Evolutionary conservation across 352 stramenopile genomes (phyloP), one percentile per base, ranked within the genome.

Genomic region (Thraustochytrium striatum): DNA sequence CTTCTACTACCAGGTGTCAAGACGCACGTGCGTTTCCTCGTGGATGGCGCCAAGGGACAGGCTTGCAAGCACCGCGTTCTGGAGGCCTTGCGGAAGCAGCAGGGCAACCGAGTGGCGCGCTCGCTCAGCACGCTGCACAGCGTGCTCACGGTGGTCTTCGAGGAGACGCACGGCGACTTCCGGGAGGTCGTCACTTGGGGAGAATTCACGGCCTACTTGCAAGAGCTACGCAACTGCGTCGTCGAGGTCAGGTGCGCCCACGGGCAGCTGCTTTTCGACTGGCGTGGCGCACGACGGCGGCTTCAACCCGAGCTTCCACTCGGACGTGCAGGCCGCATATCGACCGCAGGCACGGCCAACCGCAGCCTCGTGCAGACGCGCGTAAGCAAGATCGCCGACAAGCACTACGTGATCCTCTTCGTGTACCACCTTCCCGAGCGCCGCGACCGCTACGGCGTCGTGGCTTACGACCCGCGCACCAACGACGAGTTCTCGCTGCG

Each of bases 1-100:
- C 32, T 75, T 75, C 50, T 75, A 61, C 25, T 16, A 16, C n/a
- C 65, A 75, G 30, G 50, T 75, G 41, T 68, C 65, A 25, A 75
- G 16, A 39, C 21, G 25, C 19, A 9, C 5, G 16, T 75, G 13
- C 65, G 25, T n/a, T 72, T 75, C 25, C 25, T 30, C n/a, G 65
- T 68, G 8, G 11, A 70, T 38, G 11, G 28, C 2, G 41, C 8
- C 5, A 8, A 65, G 11, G 44, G 44, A 7, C 13, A 21, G 1
- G 35, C 7, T 3, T 75, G 65, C 65, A 72, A 61, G 3, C 16
- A 32, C 13, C 5, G 8, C 16, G 65, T 75, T 19, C 30, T 75
- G 21, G 65, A 65, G 3, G 65, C 65, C 9, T 43, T 75, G 44
- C 65, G 65, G 3, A 28, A 3, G 21, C 44, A 58, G 3, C 65